Evolutionary conservation across 164 flowering plant genomes (phyloP).

Genomic region (Dillenia suffruticosa): DNA sequence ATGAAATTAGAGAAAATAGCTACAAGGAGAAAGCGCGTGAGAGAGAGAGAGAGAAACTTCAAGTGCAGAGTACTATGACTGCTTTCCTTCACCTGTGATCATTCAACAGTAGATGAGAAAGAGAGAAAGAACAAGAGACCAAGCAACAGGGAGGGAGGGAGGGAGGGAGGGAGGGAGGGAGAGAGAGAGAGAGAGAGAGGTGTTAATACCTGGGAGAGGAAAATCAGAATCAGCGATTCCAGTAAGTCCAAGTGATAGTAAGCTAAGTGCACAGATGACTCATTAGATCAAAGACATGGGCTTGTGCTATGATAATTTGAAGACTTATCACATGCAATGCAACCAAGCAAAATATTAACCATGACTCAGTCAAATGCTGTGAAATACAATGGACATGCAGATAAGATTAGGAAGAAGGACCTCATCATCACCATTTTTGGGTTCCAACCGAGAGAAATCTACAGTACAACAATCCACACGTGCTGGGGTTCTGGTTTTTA

Average conservation of each 20-base stretch:
- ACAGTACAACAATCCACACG: slow-evolving; percentile 90
- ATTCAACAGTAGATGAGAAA: neutral
- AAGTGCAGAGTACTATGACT: no score
- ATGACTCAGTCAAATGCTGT: neutral
- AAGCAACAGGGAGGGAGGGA: neutral
- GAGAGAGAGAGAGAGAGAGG: neutral
- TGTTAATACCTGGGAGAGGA: slow-evolving; percentile 4
- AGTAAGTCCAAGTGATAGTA: neutral
- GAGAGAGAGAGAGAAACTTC: no score
- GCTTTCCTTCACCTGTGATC: no score
- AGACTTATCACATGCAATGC: no score
- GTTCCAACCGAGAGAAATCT: slow-evolving; percentile 79
- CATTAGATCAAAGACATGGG: no score
- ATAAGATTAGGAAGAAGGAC: slow-evolving; percentile 41
- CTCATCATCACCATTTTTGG: slow-evolving; percentile 96
- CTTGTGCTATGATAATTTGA: no score
- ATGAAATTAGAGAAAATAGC: neutral
- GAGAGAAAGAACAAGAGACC: neutral
- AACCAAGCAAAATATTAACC: neutral
- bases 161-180: neutral
- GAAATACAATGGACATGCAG: slow-evolving; percentile 17
- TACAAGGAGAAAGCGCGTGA: neutral
- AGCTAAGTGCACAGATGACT: no score
- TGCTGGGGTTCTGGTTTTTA: slow-evolving; percentile 97
- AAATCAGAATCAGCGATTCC: neutral